Base-by-base conservation (phyloP, 2,329 filamentous ascomycete species). In the Verticillium isaacii region DNA sequence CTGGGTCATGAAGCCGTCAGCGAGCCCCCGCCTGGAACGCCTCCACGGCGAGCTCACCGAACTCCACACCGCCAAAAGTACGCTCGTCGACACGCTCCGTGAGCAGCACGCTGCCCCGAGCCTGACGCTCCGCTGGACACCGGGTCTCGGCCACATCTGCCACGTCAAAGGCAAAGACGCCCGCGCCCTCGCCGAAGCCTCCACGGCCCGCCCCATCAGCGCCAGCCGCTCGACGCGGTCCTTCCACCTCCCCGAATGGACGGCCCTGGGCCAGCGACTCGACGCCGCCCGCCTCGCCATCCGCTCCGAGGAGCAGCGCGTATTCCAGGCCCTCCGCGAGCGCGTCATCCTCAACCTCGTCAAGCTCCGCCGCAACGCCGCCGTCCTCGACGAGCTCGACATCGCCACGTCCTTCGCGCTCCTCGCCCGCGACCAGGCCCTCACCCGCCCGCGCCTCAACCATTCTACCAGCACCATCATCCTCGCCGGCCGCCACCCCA, bases 351-450 rank as follows among this genome's bases (percentile, higher is more conserved):
- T 85, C 56, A 94, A 93, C 68, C 84, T 99, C 3, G 87, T 97
- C 65, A 92, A 89, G 69, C 85, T 99, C 15, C 89, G 95, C 6
- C 90, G 90, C 62, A 98, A 97, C 74, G 93, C 94, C 12, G 84
- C 87, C n/a, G 90, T 97, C 1, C 85, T 99, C 23, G 94, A 98
- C 72, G 93, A 97, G 74, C 85, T 99, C 9, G 95, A 99, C 75
- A 90, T 99, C 41, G 86, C 90, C 2, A 92, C 91, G 61, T 92
- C 92, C 0, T 96, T 96, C 70, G 92, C 95, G 2, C 82, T 81
- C 5, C 82, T 98, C 2, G 93, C 95, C 2, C 74, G 81, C 29
- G 91, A 96, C 71, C 88, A 91, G 65, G 79, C 82, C 56, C 87
- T 95, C 67, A 82, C 88, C 1, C 85, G 94, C 0, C 95, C 95